These are phyloP conservation scores for Epichloe typhina DNA, from an alignment of 2,329 filamentous ascomycete genomes.

Conservation along the genomic window DNA sequence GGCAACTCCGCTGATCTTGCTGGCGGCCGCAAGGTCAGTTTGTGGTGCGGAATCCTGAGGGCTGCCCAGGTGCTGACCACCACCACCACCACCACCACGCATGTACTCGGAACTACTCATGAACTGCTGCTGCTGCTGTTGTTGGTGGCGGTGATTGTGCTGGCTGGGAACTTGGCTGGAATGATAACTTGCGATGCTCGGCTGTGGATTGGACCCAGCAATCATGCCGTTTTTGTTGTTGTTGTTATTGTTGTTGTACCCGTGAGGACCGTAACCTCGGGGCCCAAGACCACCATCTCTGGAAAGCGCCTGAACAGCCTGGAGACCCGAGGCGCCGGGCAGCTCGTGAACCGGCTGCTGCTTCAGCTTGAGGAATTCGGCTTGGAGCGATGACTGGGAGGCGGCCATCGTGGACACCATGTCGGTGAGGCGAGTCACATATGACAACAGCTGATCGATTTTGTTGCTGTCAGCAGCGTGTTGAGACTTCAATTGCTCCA, in stretches of 20 bases:
- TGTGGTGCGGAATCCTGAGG: conserved; percentile 17
- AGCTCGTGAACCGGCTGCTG: conserved; percentile 33
- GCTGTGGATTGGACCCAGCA: conserved; percentile 12
- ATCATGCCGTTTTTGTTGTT: conserved; percentile 14
- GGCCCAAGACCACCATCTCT: conserved; percentile 1
- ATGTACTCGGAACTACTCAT: conserved; percentile 24
- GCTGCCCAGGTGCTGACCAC: conserved; percentile 18
- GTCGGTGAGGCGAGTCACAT: conserved; percentile 53
- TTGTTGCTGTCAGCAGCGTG: conserved; percentile 42
- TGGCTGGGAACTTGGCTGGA: conserved; percentile 17
- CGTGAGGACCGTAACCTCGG: conserved; percentile 3
- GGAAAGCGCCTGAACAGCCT: conserved; percentile 5
- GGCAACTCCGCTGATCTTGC: conserved; percentile 21
- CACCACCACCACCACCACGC: conserved; percentile 13
- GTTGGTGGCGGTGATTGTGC: conserved; percentile 7
- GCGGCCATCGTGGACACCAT: conserved; percentile 58
- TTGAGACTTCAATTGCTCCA: conserved; percentile 37
- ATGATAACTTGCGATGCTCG: conserved; percentile 21
- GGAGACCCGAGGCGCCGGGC: conserved; percentile 15
- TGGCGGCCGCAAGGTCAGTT: conserved; percentile 16
- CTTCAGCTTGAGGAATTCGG: conserved; percentile 45
- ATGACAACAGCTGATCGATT: conserved; percentile 57
- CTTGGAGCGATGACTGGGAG: conserved; percentile 56
- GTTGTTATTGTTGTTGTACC: conserved; percentile 12
- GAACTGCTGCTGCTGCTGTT: conserved; percentile 15